Percentiles rank a stretch among this genome's conserved stretches.
Evolutionary conservation across 208 protist species (phyloP).

Genomic region (Tritrichomonas foetus): DNA sequence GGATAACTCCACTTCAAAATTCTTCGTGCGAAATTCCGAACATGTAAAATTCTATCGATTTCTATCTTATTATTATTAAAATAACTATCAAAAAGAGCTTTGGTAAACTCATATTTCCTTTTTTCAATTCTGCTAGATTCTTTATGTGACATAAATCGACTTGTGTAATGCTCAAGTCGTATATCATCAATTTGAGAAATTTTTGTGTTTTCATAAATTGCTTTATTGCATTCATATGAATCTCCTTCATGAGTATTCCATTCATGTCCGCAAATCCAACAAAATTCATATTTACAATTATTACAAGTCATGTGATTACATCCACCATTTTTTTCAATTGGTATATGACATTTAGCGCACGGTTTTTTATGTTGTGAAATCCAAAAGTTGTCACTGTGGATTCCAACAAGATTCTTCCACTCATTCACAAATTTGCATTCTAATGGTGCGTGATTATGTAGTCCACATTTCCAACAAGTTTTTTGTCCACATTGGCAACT

Average conservation of each 20-base stretch:
- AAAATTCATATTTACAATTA: constrained; percentile 9
- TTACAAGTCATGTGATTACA: constrained; percentile 42
- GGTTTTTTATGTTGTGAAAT: background rate
- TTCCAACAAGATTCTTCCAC: background rate
- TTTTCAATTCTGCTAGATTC: no score
- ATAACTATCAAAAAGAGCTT: no score
- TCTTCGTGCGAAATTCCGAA: background rate
- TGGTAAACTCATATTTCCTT: no score
- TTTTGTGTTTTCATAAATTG: no score
- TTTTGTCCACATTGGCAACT: no score
- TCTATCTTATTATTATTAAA: background rate
- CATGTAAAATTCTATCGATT: background rate
- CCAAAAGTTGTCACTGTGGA: background rate
- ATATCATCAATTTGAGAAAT: no score
- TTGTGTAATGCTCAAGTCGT: no score
- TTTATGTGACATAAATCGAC: no score
- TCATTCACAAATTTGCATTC: background rate
- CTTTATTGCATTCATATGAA: background rate
- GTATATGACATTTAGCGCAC: background rate
- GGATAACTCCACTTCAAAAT: background rate
- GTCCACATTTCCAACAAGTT: no score
- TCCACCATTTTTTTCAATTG: constrained; percentile 40
- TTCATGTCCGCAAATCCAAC: constrained; percentile 38
- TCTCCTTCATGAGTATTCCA: background rate
- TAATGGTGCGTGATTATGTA: background rate